These are phyloP conservation scores for Geranium rotundifolium DNA, from an alignment of 345 rosid genomes.

Conservation along the genomic window DNA sequence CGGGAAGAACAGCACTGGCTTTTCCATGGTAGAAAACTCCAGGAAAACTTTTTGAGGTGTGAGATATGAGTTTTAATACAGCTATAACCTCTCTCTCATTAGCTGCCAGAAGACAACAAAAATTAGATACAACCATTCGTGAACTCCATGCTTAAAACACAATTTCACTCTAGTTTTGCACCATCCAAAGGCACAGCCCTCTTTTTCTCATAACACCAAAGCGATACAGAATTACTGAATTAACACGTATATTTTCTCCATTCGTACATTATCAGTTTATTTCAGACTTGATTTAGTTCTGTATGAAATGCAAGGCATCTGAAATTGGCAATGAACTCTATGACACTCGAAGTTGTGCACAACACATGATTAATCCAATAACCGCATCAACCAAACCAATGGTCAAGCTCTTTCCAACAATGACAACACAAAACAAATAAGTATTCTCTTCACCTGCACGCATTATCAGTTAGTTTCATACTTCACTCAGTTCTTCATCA, in stretches of 20 bases:
- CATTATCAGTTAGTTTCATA: background rate
- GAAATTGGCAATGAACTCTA: no score
- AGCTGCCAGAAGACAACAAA: constrained; percentile 28
- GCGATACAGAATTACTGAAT: background rate
- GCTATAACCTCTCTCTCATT: constrained; percentile 75
- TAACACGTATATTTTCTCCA: background rate
- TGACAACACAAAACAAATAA: background rate
- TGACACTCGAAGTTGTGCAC: no score
- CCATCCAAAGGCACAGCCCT: background rate
- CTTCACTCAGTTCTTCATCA: no score
- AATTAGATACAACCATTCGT: background rate
- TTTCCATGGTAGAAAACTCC: constrained; percentile 83
- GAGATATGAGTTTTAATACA: constrained; percentile 69
- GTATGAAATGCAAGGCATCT: no score
- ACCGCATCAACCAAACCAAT: no score
- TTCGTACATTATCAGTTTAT: background rate
- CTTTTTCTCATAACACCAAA: background rate
- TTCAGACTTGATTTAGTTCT: background rate
- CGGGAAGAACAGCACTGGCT: constrained; percentile 56
- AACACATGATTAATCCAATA: no score
- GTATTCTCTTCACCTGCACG: background rate
- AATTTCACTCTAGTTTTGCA: background rate
- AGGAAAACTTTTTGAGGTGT: constrained; percentile 60
- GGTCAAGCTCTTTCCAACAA: no score
- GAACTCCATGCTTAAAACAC: background rate